Conservation (phyloP, 176 grass and related monocot genomes). For the Avena eriantha region DNA sequence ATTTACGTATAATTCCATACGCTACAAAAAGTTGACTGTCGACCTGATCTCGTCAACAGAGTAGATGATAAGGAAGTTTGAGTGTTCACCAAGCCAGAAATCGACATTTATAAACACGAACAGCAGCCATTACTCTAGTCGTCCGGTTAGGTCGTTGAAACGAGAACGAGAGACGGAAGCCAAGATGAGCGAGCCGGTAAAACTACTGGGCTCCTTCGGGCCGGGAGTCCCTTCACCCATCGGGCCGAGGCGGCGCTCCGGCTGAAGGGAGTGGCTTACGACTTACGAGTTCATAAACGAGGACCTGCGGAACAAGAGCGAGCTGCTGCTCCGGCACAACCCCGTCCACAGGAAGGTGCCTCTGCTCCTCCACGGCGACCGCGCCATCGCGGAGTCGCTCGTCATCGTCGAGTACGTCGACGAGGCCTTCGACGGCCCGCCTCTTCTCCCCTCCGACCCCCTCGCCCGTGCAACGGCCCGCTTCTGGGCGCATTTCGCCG, state of each 20-base stretch:
- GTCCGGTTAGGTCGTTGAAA: neutral
- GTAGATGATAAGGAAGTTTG: neutral
- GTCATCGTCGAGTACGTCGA: slow-evolving; percentile 53
- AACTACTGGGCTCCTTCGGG: slow-evolving; percentile 42
- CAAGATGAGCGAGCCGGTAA: slow-evolving; percentile 28
- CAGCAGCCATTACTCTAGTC: neutral
- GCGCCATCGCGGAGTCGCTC: slow-evolving; percentile 41
- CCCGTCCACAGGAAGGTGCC: slow-evolving; percentile 56
- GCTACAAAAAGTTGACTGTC: no score
- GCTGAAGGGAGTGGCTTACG: slow-evolving; percentile 27
- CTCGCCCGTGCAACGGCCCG: slow-evolving; percentile 38
- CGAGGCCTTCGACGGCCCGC: slow-evolving; percentile 13
- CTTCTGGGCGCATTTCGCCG: slow-evolving; percentile 56
- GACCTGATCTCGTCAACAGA: no score
- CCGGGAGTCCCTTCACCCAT: slow-evolving; percentile 38
- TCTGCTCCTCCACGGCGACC: slow-evolving; percentile 49
- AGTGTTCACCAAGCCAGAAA: neutral
- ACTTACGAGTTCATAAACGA: slow-evolving; percentile 46
- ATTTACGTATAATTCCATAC: no score
- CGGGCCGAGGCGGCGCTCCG: slow-evolving; percentile 43
- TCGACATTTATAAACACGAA: neutral
- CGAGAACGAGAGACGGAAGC: neutral
- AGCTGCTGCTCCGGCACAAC: slow-evolving; percentile 47
- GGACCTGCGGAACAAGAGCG: slow-evolving; percentile 49
- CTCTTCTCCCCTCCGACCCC: slow-evolving; percentile 42